Percentiles rank a stretch among this genome's conserved stretches.
phyloP scores from a whole-genome alignment of 2,329 filamentous ascomycete genomes.

The Colletotrichum aenigma region DNA sequence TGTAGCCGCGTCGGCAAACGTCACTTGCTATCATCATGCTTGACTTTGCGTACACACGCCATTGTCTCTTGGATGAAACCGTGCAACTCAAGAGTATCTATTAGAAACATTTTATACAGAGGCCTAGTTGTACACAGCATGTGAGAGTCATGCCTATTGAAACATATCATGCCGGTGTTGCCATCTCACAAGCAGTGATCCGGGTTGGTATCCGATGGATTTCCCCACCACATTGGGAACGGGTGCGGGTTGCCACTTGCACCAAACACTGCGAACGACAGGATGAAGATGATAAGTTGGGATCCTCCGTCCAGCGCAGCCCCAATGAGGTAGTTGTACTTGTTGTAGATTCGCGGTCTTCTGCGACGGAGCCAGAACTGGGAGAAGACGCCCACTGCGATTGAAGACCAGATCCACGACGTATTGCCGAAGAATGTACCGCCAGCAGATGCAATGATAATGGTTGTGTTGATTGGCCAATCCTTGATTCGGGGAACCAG shows the following conservation, averaged over 20 bases:
- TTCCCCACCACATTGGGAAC: conserved; percentile 25
- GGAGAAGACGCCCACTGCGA: conserved; percentile 34
- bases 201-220: conserved; percentile 17
- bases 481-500: conserved; percentile 28
- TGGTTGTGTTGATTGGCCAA: conserved; percentile 37
- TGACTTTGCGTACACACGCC: not conserved
- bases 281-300: conserved; percentile 29
- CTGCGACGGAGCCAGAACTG: conserved; percentile 29
- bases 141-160: not conserved
- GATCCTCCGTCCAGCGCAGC: conserved; percentile 30
- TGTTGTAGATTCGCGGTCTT: conserved; percentile 26
- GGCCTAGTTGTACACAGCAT: not conserved
- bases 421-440: conserved; percentile 42
- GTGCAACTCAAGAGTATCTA: not conserved
- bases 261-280: conserved; percentile 28
- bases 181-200: conserved; percentile 16
- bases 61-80: not conserved
- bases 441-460: conserved; percentile 45
- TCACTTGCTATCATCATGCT: not conserved
- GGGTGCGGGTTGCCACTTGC: conserved; percentile 23
- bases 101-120: not conserved
- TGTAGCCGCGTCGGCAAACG: fast-evolving
- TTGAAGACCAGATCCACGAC: conserved; percentile 35
- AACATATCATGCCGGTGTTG: not conserved
- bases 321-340: conserved; percentile 31